phyloP scores from a whole-genome alignment of 192 early-diverging fungal genomes.

The Coemansia sp. region DNA sequence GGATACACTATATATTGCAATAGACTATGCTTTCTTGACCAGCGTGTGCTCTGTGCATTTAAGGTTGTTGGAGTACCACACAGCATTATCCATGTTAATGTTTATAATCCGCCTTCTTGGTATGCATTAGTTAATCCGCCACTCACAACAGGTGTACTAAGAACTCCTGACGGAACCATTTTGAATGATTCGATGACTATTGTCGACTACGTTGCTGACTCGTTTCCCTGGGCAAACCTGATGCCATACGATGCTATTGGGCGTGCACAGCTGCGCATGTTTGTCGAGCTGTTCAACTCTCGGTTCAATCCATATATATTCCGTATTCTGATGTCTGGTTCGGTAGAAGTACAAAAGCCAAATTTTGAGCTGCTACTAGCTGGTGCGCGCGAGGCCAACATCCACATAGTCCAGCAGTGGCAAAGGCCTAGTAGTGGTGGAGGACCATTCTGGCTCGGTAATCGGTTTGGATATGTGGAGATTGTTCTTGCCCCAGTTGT shows the following conservation, averaged over 20 bases:
- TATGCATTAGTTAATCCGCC: conserved; percentile 68
- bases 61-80: conserved; percentile 57
- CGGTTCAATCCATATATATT: conserved; percentile 21
- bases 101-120: conserved; percentile 66
- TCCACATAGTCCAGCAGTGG: conserved; percentile 15
- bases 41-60: conserved; percentile 64
- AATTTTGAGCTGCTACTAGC: conserved; percentile 10
- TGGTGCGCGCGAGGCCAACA: conserved; percentile 10
- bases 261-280: conserved; percentile 48
- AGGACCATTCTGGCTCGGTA: conserved; percentile 34
- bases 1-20: conserved; percentile 60
- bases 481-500: conserved; percentile 22
- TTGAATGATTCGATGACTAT: conserved; percentile 69
- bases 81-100: conserved; percentile 63
- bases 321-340: conserved; percentile 7
- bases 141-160: conserved; percentile 67
- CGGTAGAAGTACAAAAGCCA: conserved; percentile 21
- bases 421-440: conserved; percentile 25
- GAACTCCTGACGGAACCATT: conserved; percentile 53
- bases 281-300: conserved; percentile 28
- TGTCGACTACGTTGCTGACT: conserved; percentile 65
- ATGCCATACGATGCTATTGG: conserved; percentile 20
- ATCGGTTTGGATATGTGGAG: conserved; percentile 26
- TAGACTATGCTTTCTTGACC: conserved; percentile 66
- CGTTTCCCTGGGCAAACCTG: conserved; percentile 58